phyloP scores from a whole-genome alignment of 352 stramenopile genomes.

The Phytophthora sp. region DNA sequence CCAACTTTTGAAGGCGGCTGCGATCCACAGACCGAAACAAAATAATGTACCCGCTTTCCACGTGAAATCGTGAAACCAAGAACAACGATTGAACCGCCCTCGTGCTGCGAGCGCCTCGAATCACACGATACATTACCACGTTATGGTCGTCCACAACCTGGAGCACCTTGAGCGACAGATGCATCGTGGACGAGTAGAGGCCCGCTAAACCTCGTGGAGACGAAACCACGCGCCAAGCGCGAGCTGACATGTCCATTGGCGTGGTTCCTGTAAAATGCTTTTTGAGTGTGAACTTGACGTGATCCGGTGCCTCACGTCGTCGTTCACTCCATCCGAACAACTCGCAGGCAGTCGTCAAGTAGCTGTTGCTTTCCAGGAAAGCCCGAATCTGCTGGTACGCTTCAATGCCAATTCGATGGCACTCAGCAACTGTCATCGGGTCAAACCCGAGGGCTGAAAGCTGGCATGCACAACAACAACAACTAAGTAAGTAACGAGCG shows the following conservation, averaged over 20 bases:
- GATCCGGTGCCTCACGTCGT: conserved; percentile 38
- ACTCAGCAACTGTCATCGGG: conserved; percentile 45
- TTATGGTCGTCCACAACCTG: conserved; percentile 70
- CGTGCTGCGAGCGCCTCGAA: conserved; percentile 30
- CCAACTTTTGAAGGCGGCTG: conserved; percentile 15
- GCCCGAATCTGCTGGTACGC: conserved; percentile 48
- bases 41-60: conserved; percentile 43
- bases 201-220: conserved; percentile 25
- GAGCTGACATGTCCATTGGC: conserved; percentile 32
- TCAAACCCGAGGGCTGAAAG: conserved; percentile 23
- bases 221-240: conserved; percentile 49
- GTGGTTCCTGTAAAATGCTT: conserved; percentile 50
- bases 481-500: conserved; percentile 16
- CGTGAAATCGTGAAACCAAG: conserved; percentile 46
- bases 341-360: conserved; percentile 47
- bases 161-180: conserved; percentile 43
- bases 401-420: conserved; percentile 38
- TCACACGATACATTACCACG: conserved; percentile 59
- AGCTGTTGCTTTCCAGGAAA: conserved; percentile 52
- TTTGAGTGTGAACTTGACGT: conserved; percentile 62
- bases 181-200: conserved; percentile 59
- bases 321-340: conserved; percentile 65
- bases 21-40: conserved; percentile 53
- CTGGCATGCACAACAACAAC: conserved; percentile 2
- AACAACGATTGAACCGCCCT: conserved; percentile 53